phyloP scores from a whole-genome alignment of 441 rosid species.

The Capsella rubella region DNA sequence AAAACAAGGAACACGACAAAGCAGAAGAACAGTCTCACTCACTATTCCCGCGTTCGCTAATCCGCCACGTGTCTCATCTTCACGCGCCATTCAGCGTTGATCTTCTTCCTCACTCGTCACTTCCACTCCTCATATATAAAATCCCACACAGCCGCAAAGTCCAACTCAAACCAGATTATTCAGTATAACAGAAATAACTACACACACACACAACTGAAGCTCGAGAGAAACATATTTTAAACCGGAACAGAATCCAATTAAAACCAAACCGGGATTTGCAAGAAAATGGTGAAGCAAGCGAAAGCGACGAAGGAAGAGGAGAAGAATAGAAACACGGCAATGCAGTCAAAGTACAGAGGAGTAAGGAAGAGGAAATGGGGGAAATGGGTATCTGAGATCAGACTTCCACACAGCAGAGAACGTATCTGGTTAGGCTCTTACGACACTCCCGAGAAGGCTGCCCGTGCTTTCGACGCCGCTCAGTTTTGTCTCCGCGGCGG shows the following conservation, averaged over 20 bases:
- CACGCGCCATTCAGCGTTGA: slow-evolving; percentile 43
- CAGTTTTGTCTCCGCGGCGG: slow-evolving; percentile 74
- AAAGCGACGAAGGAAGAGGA: slow-evolving; percentile 33
- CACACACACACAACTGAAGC: neutral
- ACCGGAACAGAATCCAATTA: slow-evolving; percentile 13
- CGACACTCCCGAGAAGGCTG: slow-evolving; percentile 77
- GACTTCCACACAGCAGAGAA: slow-evolving; percentile 79
- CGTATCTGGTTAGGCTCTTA: slow-evolving; percentile 89
- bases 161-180: neutral
- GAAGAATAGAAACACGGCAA: slow-evolving; percentile 18
- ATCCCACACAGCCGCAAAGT: slow-evolving; percentile 36
- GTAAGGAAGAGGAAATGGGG: slow-evolving; percentile 94
- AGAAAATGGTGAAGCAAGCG: slow-evolving; percentile 37
- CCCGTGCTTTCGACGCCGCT: slow-evolving; percentile 91
- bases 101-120: slow-evolving; percentile 7
- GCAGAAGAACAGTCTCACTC: slow-evolving; percentile 9
- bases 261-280: neutral
- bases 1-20: slow-evolving; percentile 36
- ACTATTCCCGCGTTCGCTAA: slow-evolving; percentile 26
- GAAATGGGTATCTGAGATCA: slow-evolving; percentile 86
- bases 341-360: slow-evolving; percentile 65
- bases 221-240: neutral
- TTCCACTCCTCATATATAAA: slow-evolving; percentile 32
- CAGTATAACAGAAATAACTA: slow-evolving; percentile 21
- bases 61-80: slow-evolving; percentile 19